Evolutionary conservation across 2,329 filamentous ascomycete genomes (phyloP), one percentile per base, ranked within the genome.

Genomic region (Stromatinia cepivora): DNA sequence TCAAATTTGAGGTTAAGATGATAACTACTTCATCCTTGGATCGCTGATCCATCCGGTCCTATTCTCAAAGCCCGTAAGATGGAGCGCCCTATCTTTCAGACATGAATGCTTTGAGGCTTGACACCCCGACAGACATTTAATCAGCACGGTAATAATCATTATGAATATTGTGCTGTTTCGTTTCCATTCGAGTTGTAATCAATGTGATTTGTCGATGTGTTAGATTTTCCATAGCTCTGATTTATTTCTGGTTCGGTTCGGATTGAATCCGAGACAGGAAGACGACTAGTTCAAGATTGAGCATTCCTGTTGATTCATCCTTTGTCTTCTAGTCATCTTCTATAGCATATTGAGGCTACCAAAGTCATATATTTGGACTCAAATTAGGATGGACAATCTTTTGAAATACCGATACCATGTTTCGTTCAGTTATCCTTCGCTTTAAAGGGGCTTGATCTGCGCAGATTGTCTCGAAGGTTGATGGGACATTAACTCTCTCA

Each of bases 1-100:
- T 42, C 46, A 63, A 46, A 63, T 68, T 68, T 25, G 36, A 63
- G 46, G 36, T 42, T 63, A 63, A 68, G 57, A 68, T 68, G 25
- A 68, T 68, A 39, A 63, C 48, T 25, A 68, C 15, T 22, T 25
- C 48, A 63, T 54, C 58, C 46, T 68, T 64, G 57, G 34, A 45
- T 53, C 22, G 10, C 28, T 56, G n/a, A 48, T 28, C 22, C 66
- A 62, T 62, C 39, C 42, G 45, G 64, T 50, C 64, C n/a, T 52
- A 52, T 64, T 52, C 61, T 39, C 46, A 13, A 39, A 28, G 28
- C n/a, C n/a, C 20, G 48, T 63, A 36, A 50, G n/a, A 28, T 28
- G 46, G n/a, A 39, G 46, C 15, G 13, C 15, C n/a, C 34, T 52
- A 11, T 34, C 61, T 52, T 42, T 28, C 15, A 25, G n/a, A 36